Evolutionary conservation across 2,329 filamentous ascomycete species (phyloP), one percentile per base, ranked within the genome.

Genomic region (Acrodontium crateriforme): DNA sequence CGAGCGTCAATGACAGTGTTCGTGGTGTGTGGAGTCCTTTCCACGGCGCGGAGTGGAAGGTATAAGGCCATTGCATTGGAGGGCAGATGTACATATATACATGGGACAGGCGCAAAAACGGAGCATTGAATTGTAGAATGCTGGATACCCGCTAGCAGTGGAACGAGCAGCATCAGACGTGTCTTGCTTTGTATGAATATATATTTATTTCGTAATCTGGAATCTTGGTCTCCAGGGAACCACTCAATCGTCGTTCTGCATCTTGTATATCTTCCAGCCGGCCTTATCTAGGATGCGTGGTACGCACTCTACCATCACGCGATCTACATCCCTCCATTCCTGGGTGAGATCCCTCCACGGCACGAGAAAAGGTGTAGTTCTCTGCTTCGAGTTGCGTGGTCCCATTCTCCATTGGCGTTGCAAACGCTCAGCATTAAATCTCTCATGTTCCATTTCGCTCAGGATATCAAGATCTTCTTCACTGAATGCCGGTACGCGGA

Each of bases 1-100:
- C 57, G 40, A 73, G 68, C 60, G 44, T 63, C 47, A 74, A 74
- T 42, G 69, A 74, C 56, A 72, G 67, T 49, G 70, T 75, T 7
- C 65, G 71, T 52, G 71, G 71, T 33, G 65, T 75, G 29, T 76
- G 71, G 71, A 67, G 64, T 60, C 69, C 70, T 24, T 69, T 70
- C 49, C 71, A 75, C 45, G 68, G 67, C 20, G 59, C 62, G 27
- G 56, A 65, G 40, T 65, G 63, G 44, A 53, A 49, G 37, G 55
- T 69, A 39, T 68, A 52, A 58, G 27, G 12, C 18, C 6, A 4
- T 14, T 25, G 11, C n/a, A 4, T 5, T 13, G 24, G n/a, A 6
- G 5, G 15, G 24, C n/a, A 25, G 9, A 20, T 20, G 9, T 20
- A n/a, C 18, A 20, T 20, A 20, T 20, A 9, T 9, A 20, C 9